Percentiles rank a stretch among this genome's conserved stretches.
These are phyloP conservation scores for Buxus sempervirens DNA, from an alignment of 164 flowering plant species.

Conservation along the genomic window DNA sequence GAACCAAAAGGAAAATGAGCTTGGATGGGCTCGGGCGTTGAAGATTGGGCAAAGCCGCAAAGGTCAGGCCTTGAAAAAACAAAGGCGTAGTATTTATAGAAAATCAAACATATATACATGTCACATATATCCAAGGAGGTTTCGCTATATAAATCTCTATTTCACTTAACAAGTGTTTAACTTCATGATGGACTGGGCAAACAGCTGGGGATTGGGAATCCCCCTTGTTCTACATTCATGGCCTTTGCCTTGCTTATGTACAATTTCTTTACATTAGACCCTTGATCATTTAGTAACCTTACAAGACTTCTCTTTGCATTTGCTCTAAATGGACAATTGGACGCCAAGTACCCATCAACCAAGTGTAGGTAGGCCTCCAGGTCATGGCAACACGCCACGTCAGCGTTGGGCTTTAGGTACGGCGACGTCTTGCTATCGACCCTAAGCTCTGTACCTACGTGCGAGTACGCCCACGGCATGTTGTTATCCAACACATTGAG, in stretches of 20 bases:
- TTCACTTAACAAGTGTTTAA: no score
- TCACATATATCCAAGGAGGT: no score
- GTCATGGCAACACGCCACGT: slow-evolving; percentile 92
- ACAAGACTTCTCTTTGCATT: slow-evolving; percentile 82
- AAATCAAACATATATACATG: no score
- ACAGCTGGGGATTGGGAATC: slow-evolving; percentile 16
- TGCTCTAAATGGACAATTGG: slow-evolving; percentile 74
- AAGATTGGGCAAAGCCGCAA: no score
- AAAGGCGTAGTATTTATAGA: no score
- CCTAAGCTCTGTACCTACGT: slow-evolving; percentile 75
- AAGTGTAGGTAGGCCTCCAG: slow-evolving; percentile 86
- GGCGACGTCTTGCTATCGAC: slow-evolving; percentile 83
- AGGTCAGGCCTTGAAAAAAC: no score
- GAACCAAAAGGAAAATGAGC: no score
- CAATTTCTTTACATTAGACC: slow-evolving; percentile 76
- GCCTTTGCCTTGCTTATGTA: slow-evolving; percentile 58
- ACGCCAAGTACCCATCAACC: slow-evolving; percentile 81
- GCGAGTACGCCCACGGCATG: slow-evolving; percentile 70
- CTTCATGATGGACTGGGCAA: no score
- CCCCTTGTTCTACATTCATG: slow-evolving; percentile 41
- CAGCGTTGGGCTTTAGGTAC: slow-evolving; percentile 72
- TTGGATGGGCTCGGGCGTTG: no score
- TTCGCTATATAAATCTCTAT: no score
- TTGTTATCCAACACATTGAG: slow-evolving; percentile 35
- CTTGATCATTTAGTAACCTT: slow-evolving; percentile 64